Base-by-base conservation (phyloP, 768 basidiomycete genomes). In the Pleurotus citrinopileatus region DNA sequence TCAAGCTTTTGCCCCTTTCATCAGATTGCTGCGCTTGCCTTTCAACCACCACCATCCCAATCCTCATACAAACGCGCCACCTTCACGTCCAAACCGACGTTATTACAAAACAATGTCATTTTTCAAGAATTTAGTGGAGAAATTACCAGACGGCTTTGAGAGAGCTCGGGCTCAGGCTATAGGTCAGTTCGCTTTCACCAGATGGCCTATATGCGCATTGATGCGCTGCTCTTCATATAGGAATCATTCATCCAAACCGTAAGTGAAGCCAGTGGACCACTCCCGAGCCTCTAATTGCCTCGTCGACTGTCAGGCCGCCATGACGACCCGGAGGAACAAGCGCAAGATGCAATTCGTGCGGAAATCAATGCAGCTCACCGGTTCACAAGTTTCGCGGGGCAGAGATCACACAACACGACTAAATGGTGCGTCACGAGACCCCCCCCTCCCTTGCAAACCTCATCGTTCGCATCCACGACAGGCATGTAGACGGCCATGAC, bases 401-500 rank as follows among this genome's bases (percentile, higher is more conserved):
- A 89, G 66, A 74, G 94, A 29, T 61, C 73, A 3, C 75, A 81
- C 9, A 94, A 94, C 65, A 72, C 76, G 28, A 86, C 89, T 40
- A 98, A 97, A 71, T 98, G 91, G 90, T 44, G 25, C 48, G 10
- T 43, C 46, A 20, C 27, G 29, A 25, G 12, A 15, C 22, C 15
- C 17, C 8, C 20, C 15, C 19, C 22, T 23, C 12, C 9, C 19
- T 13, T 13, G 1, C 48, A 2, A 7, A 13, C 10, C 17, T 19
- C 34, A 20, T 26, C 38, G 26, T 34, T 34, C 23, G 40, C 54
- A 2, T 40, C 3, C 2, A 7, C 12, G 17, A 13, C 48, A 83
- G 87, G 86, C 93, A 94, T 65, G 80, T 96, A 43, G 95, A 96
- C 61, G 96, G 96, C 0, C 92, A 97, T 54, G 95, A 98, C 71